phyloP scores from a whole-genome alignment of 257 asterid species.

The Jacaranda mimosifolia region DNA sequence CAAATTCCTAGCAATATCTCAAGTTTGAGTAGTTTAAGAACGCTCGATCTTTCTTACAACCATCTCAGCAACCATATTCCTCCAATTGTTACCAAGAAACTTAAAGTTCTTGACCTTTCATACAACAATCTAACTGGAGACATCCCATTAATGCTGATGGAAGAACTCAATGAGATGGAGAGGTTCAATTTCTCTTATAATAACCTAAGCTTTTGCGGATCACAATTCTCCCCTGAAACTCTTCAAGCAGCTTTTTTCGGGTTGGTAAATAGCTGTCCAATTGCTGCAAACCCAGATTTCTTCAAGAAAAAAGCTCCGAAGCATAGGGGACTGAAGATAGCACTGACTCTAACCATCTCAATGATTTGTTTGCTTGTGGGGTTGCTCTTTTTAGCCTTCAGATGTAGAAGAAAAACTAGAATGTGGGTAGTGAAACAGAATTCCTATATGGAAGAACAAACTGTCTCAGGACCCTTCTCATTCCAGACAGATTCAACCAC shows the following conservation, averaged over 20 bases:
- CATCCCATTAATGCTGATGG: constrained; percentile 64
- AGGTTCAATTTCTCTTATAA: constrained; percentile 87
- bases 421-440: constrained; percentile 73
- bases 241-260: constrained; percentile 68
- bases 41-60: constrained; percentile 82
- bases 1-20: constrained; percentile 63
- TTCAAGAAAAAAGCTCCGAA: constrained; percentile 53
- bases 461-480: constrained; percentile 80
- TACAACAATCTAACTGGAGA: constrained; percentile 85
- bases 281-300: constrained; percentile 83
- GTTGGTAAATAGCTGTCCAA: constrained; percentile 79
- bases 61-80: constrained; percentile 69
- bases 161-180: constrained; percentile 65
- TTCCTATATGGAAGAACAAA: constrained; percentile 68
- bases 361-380: constrained; percentile 80
- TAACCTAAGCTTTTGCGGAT: constrained; percentile 76
- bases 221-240: constrained; percentile 52
- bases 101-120: constrained; percentile 76
- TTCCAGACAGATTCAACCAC: constrained; percentile 83
- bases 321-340: constrained; percentile 73
- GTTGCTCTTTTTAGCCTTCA: constrained; percentile 76
- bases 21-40: constrained; percentile 51
- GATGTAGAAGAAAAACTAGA: constrained; percentile 71
- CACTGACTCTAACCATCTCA: constrained; percentile 72
- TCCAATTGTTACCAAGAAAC: constrained; percentile 48